Base-by-base conservation (phyloP, 2,329 filamentous ascomycete genomes). In the Microcyclospora tardicrescens region DNA sequence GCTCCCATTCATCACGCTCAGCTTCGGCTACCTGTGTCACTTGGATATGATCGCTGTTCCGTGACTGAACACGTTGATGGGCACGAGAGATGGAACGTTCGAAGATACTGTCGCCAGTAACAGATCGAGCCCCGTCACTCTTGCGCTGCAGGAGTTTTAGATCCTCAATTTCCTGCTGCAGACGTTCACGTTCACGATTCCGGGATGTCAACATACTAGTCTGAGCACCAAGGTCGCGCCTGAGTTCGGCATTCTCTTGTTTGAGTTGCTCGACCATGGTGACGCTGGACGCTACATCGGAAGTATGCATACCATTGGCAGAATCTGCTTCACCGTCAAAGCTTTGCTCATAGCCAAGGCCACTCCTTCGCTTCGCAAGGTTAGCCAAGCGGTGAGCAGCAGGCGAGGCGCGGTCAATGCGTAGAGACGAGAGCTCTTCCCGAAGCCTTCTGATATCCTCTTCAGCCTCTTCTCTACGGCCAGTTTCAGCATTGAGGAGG, bases 151-250 rank as follows among this genome's bases (percentile, higher is more conserved):
- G 77, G 52, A 96, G 77, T 63, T 96, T 98, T 45, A 98, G 69
- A 44, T 95, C 87, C 61, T 98, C 91, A 45, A 96, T 96, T 58
- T 98, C 89, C 56, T 94, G 85, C 59, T 96, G 93, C 8, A 98
- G 69, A 5, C 86, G 77, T 57, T 96, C 87, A 56, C 94, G 93
- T 57, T 98, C 91, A 16, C 86, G 81, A 55, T 95, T 95, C 16
- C 91, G 75, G 28, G 91, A 96, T 1, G 89, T 95, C 28, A 98
- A 72, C 85, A 98, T 96, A 0, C 87, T 95, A 1, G 87, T 93
- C 59, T 98, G 91, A 2, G 91, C 91, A 44, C 87, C 85, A 24
- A 96, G 83, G 60, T 96, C 87, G 38, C 87, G 81, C 38, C 89
- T 77, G 27, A 98, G 63, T 58, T 95, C 89, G 2, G 85, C 84